Base-by-base conservation (phyloP, 306 rosid genomes). In the Phaseolus lunatus region DNA sequence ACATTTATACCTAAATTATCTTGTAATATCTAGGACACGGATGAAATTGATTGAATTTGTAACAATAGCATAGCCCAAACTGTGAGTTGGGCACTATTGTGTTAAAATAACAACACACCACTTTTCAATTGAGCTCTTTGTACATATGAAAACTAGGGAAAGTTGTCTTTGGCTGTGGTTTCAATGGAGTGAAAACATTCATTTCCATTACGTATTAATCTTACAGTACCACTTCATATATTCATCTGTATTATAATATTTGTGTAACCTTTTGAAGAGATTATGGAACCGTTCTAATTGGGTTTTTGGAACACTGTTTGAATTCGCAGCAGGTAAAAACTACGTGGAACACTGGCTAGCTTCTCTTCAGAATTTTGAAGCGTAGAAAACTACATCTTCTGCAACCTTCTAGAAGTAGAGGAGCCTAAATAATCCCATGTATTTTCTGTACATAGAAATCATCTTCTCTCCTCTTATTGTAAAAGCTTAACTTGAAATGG, bases 271-370 rank as follows among this genome's bases (percentile, higher is more conserved):
- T 69, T 47, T 33, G 20, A 5, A 31, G 49, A 47, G 61, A 44
- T 18, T 33, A 62, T 63, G 23, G 49, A 47, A 37, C 44, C 12
- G 6, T 66, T 47, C 84, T 81, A 24, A 83, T 9, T 78, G 53
- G 52, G 5, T 77, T 22, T 70, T 57, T 56, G 50, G 53, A 57
- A 37, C 58, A 53, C 39, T 70, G 61, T 10, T 84, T 85, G 80
- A 75, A 75, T 69, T 47, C 83, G 90, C 94, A 91, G 98, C 84
- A 53, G 79, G 92, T 82, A 87, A 85, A 85, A 88, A 83, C 58
- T 86, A 86, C 75, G 63, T 93, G 85, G 89, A 89, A 75, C 88
- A 86, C 48, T 90, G 87, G 92, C 85, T 91, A 45, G 88, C 91
- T 72, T 90, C 91, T 75, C 82, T 89, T 74, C 90, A 81, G 85